These are phyloP conservation scores for Paspalum vaginatum DNA, from an alignment of 176 grass and related monocot genomes.

Conservation along the genomic window DNA sequence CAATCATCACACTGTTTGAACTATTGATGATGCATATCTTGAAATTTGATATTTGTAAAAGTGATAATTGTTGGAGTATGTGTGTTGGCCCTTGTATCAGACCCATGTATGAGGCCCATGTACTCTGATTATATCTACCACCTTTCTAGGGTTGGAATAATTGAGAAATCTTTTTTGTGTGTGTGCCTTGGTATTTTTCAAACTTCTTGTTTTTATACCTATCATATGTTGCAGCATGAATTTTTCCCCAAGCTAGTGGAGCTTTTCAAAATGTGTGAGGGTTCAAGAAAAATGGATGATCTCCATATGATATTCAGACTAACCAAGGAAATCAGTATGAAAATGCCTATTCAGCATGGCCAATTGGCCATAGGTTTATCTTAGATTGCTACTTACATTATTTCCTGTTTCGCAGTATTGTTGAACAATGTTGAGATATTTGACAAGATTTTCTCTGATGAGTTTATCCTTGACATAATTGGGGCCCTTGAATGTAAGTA, in stretches of 20 bases:
- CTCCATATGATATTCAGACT: slow-evolving; percentile 88
- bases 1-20: not conserved
- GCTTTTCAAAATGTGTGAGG: slow-evolving; percentile 79
- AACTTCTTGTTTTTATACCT: slow-evolving; percentile 29
- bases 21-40: slow-evolving; percentile 12
- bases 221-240: slow-evolving; percentile 51
- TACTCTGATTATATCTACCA: no score
- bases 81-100: no score
- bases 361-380: slow-evolving; percentile 3
- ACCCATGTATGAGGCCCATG: no score
- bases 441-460: slow-evolving; percentile 78
- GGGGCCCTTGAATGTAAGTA: slow-evolving; percentile 84
- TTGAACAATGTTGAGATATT: slow-evolving; percentile 73
- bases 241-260: slow-evolving; percentile 85
- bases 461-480: slow-evolving; percentile 84
- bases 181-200: slow-evolving; percentile 10
- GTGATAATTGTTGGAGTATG: no score
- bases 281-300: slow-evolving; percentile 59
- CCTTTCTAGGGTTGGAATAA: no score
- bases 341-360: slow-evolving; percentile 39
- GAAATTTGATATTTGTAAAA: not conserved
- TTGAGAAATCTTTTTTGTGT: slow-evolving; percentile 27
- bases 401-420: slow-evolving; percentile 68
- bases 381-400: slow-evolving; percentile 37
- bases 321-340: slow-evolving; percentile 84